These are phyloP conservation scores for Trichoderma harzianum DNA, from an alignment of 2,329 filamentous ascomycete genomes.

Conservation along the genomic window DNA sequence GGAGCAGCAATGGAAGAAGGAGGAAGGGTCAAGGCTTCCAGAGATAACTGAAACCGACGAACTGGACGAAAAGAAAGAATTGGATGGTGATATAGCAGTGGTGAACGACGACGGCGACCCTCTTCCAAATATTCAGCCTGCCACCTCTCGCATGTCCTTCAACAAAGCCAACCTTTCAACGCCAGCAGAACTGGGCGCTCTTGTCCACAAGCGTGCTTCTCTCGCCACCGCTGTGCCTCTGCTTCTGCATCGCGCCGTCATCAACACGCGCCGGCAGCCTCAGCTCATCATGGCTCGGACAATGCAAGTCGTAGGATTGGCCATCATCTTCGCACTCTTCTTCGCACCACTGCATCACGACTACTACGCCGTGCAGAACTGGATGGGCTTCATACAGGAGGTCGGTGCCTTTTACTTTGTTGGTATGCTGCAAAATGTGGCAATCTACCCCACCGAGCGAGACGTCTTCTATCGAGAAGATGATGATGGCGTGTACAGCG, in stretches of 20 bases:
- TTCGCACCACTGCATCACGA: slow-evolving; percentile 68
- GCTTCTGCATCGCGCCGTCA: slow-evolving; percentile 61
- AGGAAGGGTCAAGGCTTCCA: slow-evolving; percentile 22
- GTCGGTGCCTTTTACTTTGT: slow-evolving; percentile 69
- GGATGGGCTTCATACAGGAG: slow-evolving; percentile 70
- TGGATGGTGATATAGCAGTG: background rate
- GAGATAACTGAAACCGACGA: slow-evolving; percentile 32
- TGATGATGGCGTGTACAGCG: slow-evolving; percentile 67
- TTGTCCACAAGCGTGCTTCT: slow-evolving; percentile 60
- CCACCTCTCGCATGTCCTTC: slow-evolving; percentile 39
- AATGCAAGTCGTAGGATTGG: slow-evolving; percentile 64
- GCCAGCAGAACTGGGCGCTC: slow-evolving; percentile 67
- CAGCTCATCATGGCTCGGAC: slow-evolving; percentile 60
- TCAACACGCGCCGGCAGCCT: slow-evolving; percentile 68
- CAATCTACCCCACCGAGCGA: slow-evolving; percentile 67
- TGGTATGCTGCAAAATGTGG: slow-evolving; percentile 76
- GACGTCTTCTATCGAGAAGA: slow-evolving; percentile 76
- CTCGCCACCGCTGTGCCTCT: slow-evolving; percentile 63
- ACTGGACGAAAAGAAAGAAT: slow-evolving; percentile 19
- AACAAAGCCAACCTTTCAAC: slow-evolving; percentile 53
- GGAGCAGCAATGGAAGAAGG: slow-evolving; percentile 12
- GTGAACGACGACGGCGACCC: background rate
- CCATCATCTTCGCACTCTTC: slow-evolving; percentile 61
- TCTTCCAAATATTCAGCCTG: background rate
- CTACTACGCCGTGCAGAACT: slow-evolving; percentile 67